Percentiles rank a stretch among this genome's conserved stretches.
Evolutionary conservation across 1,139 yeast species (phyloP).

Genomic region (Dujonia santamariae): DNA sequence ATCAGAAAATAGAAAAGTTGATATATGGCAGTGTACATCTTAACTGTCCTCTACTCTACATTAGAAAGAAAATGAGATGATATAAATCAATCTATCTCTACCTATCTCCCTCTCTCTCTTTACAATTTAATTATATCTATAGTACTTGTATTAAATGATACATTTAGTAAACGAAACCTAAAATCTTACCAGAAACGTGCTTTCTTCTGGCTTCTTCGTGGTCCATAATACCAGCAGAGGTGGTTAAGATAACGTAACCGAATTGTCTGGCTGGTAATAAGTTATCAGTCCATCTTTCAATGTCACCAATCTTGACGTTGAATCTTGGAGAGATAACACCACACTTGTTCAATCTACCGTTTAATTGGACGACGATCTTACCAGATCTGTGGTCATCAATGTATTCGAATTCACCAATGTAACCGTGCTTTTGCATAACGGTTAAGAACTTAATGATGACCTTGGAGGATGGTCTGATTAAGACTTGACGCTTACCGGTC

Average conservation of each 20-base stretch:
- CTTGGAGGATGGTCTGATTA: conserved; percentile 98
- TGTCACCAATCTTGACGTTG: conserved; percentile 89
- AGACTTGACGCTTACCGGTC: conserved; percentile 98
- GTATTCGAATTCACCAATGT: conserved; percentile 98
- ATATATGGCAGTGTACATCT: background rate
- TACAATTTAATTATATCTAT: conserved; percentile 3
- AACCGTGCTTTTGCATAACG: conserved; percentile 98
- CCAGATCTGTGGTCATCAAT: conserved; percentile 99
- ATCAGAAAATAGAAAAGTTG: too few species aligned
- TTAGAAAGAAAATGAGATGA: background rate
- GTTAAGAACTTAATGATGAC: conserved; percentile 95
- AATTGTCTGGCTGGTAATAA: conserved; percentile 98
- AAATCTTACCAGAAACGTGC: conserved; percentile 97
- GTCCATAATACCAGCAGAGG: conserved; percentile 99
- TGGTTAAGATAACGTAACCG: conserved; percentile 94
- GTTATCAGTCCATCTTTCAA: conserved; percentile 98
- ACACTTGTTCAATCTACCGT: conserved; percentile 98
- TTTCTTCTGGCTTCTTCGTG: conserved; percentile 99
- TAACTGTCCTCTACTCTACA: background rate
- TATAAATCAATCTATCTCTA: background rate
- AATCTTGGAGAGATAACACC: conserved; percentile 99
- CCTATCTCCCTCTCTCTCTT: background rate
- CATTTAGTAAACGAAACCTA: conserved; percentile 87
- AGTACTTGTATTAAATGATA: conserved; percentile 9
- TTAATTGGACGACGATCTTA: conserved; percentile 92